These are phyloP conservation scores for Aspergillus kassunensis DNA, from an alignment of 495 filamentous ascomycete species.

Conservation along the genomic window DNA sequence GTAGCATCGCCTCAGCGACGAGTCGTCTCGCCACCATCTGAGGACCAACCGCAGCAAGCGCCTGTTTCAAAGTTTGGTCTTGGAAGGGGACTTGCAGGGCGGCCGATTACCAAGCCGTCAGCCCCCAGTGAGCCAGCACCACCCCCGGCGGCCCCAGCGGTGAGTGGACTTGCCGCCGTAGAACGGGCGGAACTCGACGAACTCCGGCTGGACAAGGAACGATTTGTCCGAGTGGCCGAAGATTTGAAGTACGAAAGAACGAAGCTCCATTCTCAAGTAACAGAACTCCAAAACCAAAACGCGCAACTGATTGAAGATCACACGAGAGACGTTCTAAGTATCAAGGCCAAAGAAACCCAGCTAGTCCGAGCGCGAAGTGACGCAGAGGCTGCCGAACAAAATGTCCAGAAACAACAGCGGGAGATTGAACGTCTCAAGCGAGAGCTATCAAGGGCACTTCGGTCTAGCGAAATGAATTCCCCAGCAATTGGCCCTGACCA, in stretches of 20 bases:
- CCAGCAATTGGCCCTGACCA: slow-evolving; percentile 30
- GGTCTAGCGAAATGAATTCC: slow-evolving; percentile 40
- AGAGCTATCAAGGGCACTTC: slow-evolving; percentile 51
- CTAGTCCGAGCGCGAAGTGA: slow-evolving; percentile 87
- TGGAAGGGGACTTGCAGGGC: slow-evolving; percentile 73
- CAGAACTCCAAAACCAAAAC: slow-evolving; percentile 90
- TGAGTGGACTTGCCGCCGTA: slow-evolving; percentile 60
- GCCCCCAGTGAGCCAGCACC: slow-evolving; percentile 36
- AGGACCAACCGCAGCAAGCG: slow-evolving; percentile 57
- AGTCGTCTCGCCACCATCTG: slow-evolving; percentile 45
- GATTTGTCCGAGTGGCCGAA: slow-evolving; percentile 63
- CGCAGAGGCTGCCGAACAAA: slow-evolving; percentile 80
- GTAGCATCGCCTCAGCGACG: slow-evolving; percentile 63
- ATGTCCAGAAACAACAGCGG: slow-evolving; percentile 73
- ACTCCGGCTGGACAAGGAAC: slow-evolving; percentile 76
- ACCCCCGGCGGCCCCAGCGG: slow-evolving; percentile 41
- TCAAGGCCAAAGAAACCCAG: slow-evolving; percentile 98
- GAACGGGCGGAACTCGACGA: slow-evolving; percentile 90
- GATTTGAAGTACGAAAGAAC: slow-evolving; percentile 73
- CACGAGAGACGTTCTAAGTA: slow-evolving; percentile 87
- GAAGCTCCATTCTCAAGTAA: slow-evolving; percentile 70
- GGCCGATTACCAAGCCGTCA: slow-evolving; percentile 81
- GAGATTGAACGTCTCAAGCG: slow-evolving; percentile 94
- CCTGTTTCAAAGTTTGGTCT: slow-evolving; percentile 64
- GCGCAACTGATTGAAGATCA: slow-evolving; percentile 97